Base-by-base conservation (phyloP, 2,329 filamentous ascomycete genomes). In the Immersiporthe knoxdaviesiana region DNA sequence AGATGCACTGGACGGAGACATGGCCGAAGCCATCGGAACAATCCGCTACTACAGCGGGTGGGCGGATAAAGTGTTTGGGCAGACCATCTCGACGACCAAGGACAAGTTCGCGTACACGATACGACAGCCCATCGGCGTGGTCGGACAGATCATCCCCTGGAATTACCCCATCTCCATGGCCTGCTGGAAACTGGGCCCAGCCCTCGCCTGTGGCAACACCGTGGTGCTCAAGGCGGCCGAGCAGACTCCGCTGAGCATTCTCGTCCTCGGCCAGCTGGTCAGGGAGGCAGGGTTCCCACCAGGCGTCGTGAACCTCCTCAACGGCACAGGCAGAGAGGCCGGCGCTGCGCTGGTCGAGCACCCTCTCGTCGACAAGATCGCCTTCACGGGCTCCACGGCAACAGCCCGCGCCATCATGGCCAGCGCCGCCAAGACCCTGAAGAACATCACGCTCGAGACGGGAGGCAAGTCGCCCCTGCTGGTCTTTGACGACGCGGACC, bases 361-460 rank as follows among this genome's bases (percentile, higher is more conserved):
- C 76, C 80, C 87, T 32, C 86, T 86, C 56, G 84, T 95, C 21
- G 89, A 92, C 75, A 94, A 94, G 82, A 84, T 95, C 71, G 91
- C 92, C 0, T 95, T 94, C 72, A 94, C 92, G 0, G 92, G 92
- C 52, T 91, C 88, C 4, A 94, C 92, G 0, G 81, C 82, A 1
- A 94, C 91, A 0, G 92, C 90, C 10, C 87, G 88, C 67, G 84
- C 90, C 64, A 92, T 94, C 72, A 93, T 94, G 91, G 92, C 92
- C 77, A 84, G 87, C 79, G 91, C 92, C 0, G 84, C 88, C n/a
- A 79, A 85, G 0, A 92, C 83, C 72, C 80, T 88, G 74, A 90
- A 90, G 79, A 90, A 89, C 74, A 87, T 90, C 69, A 90, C 88
- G 1, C 82, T 91, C 11, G 89, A 91, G 79, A 88, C 88, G 16